Conservation (phyloP, 2,329 filamentous ascomycete species). For the Fusarium tuaranense region DNA sequence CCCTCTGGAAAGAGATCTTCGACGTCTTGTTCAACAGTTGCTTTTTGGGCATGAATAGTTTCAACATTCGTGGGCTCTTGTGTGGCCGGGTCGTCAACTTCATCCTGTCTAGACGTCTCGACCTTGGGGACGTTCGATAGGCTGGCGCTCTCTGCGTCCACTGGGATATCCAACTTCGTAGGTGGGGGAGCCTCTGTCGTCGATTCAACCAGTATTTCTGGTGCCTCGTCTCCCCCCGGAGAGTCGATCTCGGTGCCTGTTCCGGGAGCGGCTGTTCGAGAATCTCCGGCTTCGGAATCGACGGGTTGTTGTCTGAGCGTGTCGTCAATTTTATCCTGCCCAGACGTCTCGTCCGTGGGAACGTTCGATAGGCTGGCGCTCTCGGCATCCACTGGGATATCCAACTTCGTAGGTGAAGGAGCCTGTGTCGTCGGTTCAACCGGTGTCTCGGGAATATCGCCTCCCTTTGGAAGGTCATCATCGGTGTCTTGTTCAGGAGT, state of each 20-base stretch:
- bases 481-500: background rate
- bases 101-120: background rate
- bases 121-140: background rate
- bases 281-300: too few relatives aligned
- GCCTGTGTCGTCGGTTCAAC: background rate
- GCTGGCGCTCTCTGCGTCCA: background rate
- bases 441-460: background rate
- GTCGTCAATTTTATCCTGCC: background rate
- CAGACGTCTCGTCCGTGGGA: background rate
- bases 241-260: background rate
- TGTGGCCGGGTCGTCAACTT: background rate
- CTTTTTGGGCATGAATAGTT: background rate
- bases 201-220: background rate
- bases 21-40: background rate
- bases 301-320: too few relatives aligned
- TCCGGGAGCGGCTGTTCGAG: background rate
- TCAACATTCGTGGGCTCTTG: background rate
- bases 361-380: background rate
- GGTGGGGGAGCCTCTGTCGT: background rate
- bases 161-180: background rate
- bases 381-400: background rate
- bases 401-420: background rate
- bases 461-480: accelerated
- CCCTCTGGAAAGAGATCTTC: background rate
- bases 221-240: background rate